Percentiles rank a stretch among this genome's conserved stretches.
These are phyloP conservation scores for Harrya chromipes DNA, from an alignment of 768 basidiomycete species.

Conservation along the genomic window DNA sequence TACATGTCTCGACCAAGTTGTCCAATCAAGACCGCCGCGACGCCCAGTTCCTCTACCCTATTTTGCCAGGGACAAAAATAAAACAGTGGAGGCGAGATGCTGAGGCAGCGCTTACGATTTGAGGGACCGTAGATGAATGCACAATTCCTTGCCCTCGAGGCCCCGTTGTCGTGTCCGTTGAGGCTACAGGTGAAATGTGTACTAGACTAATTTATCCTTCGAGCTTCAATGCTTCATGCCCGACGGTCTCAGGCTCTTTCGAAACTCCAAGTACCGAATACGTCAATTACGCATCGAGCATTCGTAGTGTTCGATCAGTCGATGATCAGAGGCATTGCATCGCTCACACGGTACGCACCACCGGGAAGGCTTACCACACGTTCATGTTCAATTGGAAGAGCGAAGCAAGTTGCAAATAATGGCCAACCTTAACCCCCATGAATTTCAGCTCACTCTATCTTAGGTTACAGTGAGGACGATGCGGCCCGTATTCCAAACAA, in stretches of 20 bases:
- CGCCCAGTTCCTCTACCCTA: conserved; percentile 24
- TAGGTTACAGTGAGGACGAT: background rate
- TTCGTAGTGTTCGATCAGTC: too few species aligned
- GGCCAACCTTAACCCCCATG: background rate
- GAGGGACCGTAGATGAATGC: too few species aligned
- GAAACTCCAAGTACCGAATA: background rate
- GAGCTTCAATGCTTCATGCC: too few species aligned
- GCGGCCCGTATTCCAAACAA: too few species aligned
- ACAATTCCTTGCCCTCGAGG: too few species aligned
- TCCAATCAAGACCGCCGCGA: conserved; percentile 23
- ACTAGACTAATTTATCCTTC: background rate
- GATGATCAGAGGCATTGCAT: too few species aligned
- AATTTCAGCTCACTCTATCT: background rate
- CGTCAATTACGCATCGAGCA: background rate
- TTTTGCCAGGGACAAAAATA: conserved; percentile 24
- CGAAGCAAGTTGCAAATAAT: background rate
- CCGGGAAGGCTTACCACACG: too few species aligned
- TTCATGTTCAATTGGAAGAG: too few species aligned
- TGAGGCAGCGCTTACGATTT: background rate
- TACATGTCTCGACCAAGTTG: conserved; percentile 24
- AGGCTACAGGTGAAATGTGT: too few species aligned
- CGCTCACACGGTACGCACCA: too few species aligned
- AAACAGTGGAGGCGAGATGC: conserved; percentile 26
- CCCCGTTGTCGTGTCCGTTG: too few species aligned
- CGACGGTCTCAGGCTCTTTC: too few species aligned